These are phyloP conservation scores for Metschnikowia noctiluminum DNA, from an alignment of 805 yeast genomes.

Conservation along the genomic window DNA sequence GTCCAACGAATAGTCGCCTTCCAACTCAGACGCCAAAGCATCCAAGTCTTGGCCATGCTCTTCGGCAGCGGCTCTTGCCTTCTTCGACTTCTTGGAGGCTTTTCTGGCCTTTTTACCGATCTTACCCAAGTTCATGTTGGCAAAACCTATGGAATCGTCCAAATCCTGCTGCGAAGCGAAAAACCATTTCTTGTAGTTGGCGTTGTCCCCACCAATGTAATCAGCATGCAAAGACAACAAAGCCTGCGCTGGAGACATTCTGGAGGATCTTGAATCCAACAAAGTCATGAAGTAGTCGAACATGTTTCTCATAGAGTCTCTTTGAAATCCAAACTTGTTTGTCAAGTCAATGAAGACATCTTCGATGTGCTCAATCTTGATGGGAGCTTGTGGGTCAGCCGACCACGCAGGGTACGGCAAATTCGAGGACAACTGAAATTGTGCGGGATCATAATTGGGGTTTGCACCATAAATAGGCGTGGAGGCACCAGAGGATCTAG, in stretches of 20 bases:
- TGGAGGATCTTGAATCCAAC: conserved; percentile 77
- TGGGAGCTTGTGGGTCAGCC: conserved; percentile 87
- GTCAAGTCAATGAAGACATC: conserved; percentile 81
- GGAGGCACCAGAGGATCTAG: conserved; percentile 87
- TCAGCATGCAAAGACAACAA: conserved; percentile 79
- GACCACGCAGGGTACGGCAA: conserved; percentile 99
- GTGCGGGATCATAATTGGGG: conserved; percentile 56
- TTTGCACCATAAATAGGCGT: conserved; percentile 83
- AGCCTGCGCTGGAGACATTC: conserved; percentile 90
- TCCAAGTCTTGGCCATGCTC: conserved; percentile 61
- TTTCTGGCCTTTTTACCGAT: conserved; percentile 75
- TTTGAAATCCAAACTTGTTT: conserved; percentile 83
- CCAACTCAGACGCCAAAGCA: conserved; percentile 63
- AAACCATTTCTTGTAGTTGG: conserved; percentile 84
- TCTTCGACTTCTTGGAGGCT: conserved; percentile 77
- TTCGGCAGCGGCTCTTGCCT: conserved; percentile 66
- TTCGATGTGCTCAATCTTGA: conserved; percentile 78
- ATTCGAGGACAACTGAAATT: conserved; percentile 66
- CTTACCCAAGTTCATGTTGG: conserved; percentile 76
- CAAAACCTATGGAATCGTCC: conserved; percentile 80
- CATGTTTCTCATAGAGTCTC: conserved; percentile 90
- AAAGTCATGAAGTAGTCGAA: conserved; percentile 85
- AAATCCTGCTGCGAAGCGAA: conserved; percentile 85
- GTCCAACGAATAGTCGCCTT: conserved; percentile 78
- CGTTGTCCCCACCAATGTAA: conserved; percentile 83